Evolutionary conservation across 768 basidiomycete genomes (phyloP), one percentile per base, ranked within the genome.

Genomic region (Dictyophora rubrovolvata): DNA sequence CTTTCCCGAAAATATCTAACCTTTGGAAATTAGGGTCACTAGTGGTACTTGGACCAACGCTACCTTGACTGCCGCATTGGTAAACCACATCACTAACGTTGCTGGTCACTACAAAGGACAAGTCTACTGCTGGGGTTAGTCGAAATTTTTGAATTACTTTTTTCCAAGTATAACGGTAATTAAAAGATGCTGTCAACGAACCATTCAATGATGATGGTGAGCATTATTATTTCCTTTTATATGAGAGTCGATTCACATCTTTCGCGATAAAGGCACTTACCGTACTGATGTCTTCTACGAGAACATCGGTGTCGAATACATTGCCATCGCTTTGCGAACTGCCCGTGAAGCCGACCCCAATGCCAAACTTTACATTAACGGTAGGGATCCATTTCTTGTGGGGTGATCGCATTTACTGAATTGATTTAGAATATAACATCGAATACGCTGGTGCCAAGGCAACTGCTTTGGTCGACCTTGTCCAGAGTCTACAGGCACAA

Each of bases 181-280:
- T 23, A 55, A 79, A 77, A 79, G 79, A 81, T 64, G 79, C 81
- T 37, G 69, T 81, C 55, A 83, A 82, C 55, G 80, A 83, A 66
- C 75, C 79, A 10, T 80, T 84, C 71, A 79, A 82, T 63, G 83
- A 84, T 34, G 74, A 84, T 63, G 82, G 61, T 59, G 42, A 35
- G 61, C 35, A 14, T 22, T 23, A 21, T 34, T 52, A 4, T n/a
- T 49, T 22, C 16, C 14, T 20, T 10, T 12, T 12, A 8, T 42
- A 14, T 21, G 7, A 16, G 5, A 42, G 17, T 10, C 28, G 34
- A 21, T 6, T 23, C 57, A 46, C 21, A 48, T 21, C n/a, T n/a
- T n/a, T n/a, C 18, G 18, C 47, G 33, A 16, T 54, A 20, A 28
- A 56, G 50, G 84, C 18, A 81, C 79, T 9, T 81, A 72, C 69